Evolutionary conservation across 2,329 filamentous ascomycete species (phyloP).

Genomic region (Zarea fungicola): DNA sequence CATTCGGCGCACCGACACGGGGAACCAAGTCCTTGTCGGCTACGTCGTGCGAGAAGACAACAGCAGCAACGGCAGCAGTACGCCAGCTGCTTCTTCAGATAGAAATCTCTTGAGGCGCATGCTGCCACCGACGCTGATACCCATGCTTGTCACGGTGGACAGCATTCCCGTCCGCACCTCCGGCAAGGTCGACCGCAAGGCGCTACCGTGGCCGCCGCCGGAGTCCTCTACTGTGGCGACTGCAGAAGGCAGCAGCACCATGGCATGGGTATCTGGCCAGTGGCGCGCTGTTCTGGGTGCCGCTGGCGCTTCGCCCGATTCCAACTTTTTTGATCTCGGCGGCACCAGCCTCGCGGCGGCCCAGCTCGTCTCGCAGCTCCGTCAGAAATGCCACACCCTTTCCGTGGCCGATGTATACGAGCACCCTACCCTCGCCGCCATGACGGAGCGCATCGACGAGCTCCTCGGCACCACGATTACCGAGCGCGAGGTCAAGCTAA

Average conservation of each 20-base stretch:
- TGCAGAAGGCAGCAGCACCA: conserved; percentile 4
- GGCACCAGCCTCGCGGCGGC: conserved; percentile 20
- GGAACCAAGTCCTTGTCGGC: conserved; percentile 19
- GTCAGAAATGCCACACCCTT: conserved; percentile 16
- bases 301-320: conserved; percentile 6
- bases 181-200: conserved; percentile 20
- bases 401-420: conserved; percentile 21
- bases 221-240: not conserved
- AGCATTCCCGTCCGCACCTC: conserved; percentile 19
- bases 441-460: conserved; percentile 16
- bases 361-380: conserved; percentile 19
- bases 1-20: conserved; percentile 17
- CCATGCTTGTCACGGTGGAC: conserved; percentile 18
- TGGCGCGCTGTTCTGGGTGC: conserved; percentile 19
- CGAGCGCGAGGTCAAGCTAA: conserved; percentile 16
- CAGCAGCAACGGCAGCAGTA: too few species aligned
- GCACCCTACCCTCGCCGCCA: conserved; percentile 15
- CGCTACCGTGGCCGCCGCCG: conserved; percentile 12
- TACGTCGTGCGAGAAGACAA: conserved; percentile 16
- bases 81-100: conserved; percentile 1
- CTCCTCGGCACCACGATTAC: conserved; percentile 14
- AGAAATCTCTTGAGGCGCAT: conserved; percentile 11
- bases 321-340: conserved; percentile 20
- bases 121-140: conserved; percentile 17
- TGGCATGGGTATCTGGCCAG: conserved; percentile 18